phyloP scores from a whole-genome alignment of 345 rosid species.

The Gossypium thurberi region DNA sequence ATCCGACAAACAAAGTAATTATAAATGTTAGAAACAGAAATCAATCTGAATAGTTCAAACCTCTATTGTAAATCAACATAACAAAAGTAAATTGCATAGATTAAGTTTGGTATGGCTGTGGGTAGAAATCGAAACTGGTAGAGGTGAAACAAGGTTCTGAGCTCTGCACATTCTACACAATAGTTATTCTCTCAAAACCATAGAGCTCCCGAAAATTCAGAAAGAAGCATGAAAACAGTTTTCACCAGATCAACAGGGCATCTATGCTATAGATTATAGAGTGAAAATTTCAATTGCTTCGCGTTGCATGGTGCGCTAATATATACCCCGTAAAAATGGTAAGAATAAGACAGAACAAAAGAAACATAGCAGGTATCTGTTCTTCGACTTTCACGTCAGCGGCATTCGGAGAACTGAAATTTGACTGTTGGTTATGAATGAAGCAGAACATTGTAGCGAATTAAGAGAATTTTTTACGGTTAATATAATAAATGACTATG shows the following conservation, averaged over 20 bases:
- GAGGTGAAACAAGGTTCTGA: neutral
- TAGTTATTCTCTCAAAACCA: neutral
- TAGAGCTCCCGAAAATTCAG: neutral
- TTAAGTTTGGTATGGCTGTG: neutral
- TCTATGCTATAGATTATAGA: neutral
- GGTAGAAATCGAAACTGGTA: neutral
- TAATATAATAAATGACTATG: neutral
- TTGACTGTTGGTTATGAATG: neutral
- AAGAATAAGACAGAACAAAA: neutral
- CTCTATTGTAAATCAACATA: neutral
- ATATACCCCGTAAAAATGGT: neutral
- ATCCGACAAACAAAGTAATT: neutral
- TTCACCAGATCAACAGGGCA: neutral
- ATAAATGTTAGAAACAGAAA: constrained; percentile 4
- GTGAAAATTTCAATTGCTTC: neutral
- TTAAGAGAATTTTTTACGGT: neutral
- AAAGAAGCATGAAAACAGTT: neutral
- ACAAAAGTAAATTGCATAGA: neutral
- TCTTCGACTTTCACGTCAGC: neutral
- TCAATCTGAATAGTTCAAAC: neutral
- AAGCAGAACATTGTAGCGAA: neutral
- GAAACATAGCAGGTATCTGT: neutral
- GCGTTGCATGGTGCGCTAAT: neutral
- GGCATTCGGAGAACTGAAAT: neutral
- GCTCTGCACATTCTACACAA: neutral